Base-by-base conservation (phyloP, 2,329 filamentous ascomycete species). In the Phialocephala subalpina region DNA sequence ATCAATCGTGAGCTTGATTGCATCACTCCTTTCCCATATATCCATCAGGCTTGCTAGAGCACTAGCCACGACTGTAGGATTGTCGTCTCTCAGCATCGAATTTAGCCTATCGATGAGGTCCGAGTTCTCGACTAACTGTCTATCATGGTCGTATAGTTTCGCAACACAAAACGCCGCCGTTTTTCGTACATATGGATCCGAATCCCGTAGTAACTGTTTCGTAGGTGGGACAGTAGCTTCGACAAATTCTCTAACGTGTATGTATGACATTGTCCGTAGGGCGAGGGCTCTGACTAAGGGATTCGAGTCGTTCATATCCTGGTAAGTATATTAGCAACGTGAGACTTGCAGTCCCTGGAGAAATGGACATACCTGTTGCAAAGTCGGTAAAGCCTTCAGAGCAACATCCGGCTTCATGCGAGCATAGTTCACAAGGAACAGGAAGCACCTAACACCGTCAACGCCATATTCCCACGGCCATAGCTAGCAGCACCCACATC, bases 1-100 rank as follows among this genome's bases (percentile, higher is more conserved):
- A 80, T 99, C 96, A 73, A 99, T 97, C 3, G 96, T 98, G 69
- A 99, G 88, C 78, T 97, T 97, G 79, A 99, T 99, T 65, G 92
- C 93, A 79, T 98, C 95, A 77, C 94, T 98, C 65, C 95, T 87
- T 78, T 98, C 96, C 96, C 96, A 99, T 58, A 99, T 98, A 79
- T 99, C 96, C 88, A 97, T 96, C 75, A 99, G 79, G 40, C 92
- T 86, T 29, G 96, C 95, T 69, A 99, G 81, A 7, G 97, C 94
- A 77, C 94, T 97, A 12, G 96, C 95, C 25, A 99, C 95, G 2
- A 99, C 96, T 0, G 96, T 99, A 0, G 96, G 95, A 75, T 99
- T 99, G 78, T 98, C 95, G 73, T 99, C 96, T 75, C 94, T 89
- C 63, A 99, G 82, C 83, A 99, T 91, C 52, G 87, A 84, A 79